Conservation (phyloP, 2,329 filamentous ascomycete genomes). For the Cladosporium sphaerospermum region DNA sequence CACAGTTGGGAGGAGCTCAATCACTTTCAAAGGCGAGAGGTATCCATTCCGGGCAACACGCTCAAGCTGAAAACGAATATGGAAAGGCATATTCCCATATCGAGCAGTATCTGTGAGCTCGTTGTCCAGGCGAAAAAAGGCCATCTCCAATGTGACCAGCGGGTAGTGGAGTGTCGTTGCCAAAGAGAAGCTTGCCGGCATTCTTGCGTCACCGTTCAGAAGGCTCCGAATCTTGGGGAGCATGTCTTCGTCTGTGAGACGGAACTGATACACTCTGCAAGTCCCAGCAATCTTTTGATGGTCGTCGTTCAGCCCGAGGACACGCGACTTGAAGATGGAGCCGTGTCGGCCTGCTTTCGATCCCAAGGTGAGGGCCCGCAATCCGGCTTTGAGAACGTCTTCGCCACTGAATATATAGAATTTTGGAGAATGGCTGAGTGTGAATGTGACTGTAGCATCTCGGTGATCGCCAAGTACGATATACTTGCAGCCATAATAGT, state of each 20-base stretch:
- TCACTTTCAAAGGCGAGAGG: conserved; percentile 50
- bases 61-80: conserved; percentile 56
- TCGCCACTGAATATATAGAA: conserved; percentile 28
- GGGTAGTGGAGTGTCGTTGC: conserved; percentile 17
- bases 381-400: conserved; percentile 14
- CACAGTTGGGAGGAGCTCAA: conserved; percentile 43
- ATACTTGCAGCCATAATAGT: conserved; percentile 37
- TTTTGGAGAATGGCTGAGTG: conserved; percentile 34
- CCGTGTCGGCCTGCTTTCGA: not conserved
- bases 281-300: conserved; percentile 33
- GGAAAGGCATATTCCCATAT: conserved; percentile 42
- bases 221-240: conserved; percentile 20
- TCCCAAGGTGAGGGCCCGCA: not conserved
- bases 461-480: conserved; percentile 28
- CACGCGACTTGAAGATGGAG: not conserved
- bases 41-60: conserved; percentile 58
- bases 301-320: not conserved
- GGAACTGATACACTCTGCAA: conserved; percentile 47
- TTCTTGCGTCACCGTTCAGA: conserved; percentile 22
- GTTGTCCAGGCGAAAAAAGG: conserved; percentile 28
- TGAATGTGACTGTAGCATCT: conserved; percentile 33
- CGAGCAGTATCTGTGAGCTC: conserved; percentile 25
- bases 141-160: conserved; percentile 10
- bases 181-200: conserved; percentile 28
- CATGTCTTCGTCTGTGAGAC: conserved; percentile 24